Base-by-base conservation (phyloP, 805 yeast species). In the Vanderwaltozyma verrucispora region DNA sequence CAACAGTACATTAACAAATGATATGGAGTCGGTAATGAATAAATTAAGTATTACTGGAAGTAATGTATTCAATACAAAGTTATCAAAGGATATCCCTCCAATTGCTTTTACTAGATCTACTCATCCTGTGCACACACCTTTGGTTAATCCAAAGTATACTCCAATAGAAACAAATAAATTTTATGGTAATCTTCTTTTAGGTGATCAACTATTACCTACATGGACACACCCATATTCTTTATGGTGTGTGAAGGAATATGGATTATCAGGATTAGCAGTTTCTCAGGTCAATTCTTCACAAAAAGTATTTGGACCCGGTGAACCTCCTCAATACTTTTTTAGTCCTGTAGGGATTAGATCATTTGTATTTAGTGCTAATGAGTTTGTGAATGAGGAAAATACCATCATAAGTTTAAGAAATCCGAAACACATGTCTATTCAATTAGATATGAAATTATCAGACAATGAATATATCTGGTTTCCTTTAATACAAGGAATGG, bases 151-250 rank as follows among this genome's bases (percentile, higher is more conserved):
- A 16, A 51, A 50, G 26, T 44, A 42, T 26, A 33, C 43, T 9
- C 79, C 86, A 1, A 66, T 79, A 21, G 78, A 78, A 42, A 83
- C 94, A 7, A 83, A 83, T 56, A 82, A 83, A 51, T 83, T 82
- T 51, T 83, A 77, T 54, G 78, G 80, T 29, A 83, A 83, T 56
- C 59, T 83, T 54, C 58, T 82, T 9, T 67, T 83, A 26, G 85
- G 68, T 1, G 69, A 70, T 40, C 88, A 80, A 50, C 71, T 75
- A 2, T 64, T 72, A 39, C 83, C 88, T 0, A 71, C 75, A 0
- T 83, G 87, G 86, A 75, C 89, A 1, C 85, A 79, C 46, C 94
- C 94, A 2, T 81, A 81, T 51, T 74, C 84, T 21, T 62, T 80
- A 5, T 83, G 87, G 89, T 66, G 67, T 43, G 63, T 78, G 8